Evolutionary conservation across 1,139 yeast genomes (phyloP).

Genomic region (Yarrowia galli): DNA sequence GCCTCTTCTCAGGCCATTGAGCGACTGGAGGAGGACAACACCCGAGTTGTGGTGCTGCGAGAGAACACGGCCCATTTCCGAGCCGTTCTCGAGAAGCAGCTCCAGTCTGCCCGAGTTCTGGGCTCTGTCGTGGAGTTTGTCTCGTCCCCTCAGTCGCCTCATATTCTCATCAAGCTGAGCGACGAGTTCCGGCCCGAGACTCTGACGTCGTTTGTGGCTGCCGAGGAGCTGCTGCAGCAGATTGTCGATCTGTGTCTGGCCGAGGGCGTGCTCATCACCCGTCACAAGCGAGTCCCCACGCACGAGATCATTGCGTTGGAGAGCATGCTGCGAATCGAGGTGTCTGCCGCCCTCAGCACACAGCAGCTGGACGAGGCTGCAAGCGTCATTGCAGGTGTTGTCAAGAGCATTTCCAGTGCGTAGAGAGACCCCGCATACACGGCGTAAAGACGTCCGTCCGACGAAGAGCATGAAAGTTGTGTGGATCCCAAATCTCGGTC

Average conservation of each 20-base stretch:
- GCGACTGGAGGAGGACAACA: slow-evolving; percentile 48
- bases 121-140: slow-evolving; percentile 57
- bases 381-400: slow-evolving; percentile 23
- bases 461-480: slow-evolving; percentile 13
- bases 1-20: slow-evolving; percentile 70
- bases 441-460: neutral
- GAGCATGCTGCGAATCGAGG: slow-evolving; percentile 52
- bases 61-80: slow-evolving; percentile 53
- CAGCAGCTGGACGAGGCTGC: slow-evolving; percentile 29
- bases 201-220: slow-evolving; percentile 52
- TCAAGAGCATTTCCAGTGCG: slow-evolving; percentile 27
- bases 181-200: slow-evolving; percentile 54
- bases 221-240: slow-evolving; percentile 67
- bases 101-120: slow-evolving; percentile 48
- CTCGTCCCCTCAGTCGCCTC: slow-evolving; percentile 69
- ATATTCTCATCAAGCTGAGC: slow-evolving; percentile 60
- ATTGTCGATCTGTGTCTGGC: slow-evolving; percentile 63
- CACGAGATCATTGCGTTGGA: slow-evolving; percentile 80
- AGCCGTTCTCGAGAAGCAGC: slow-evolving; percentile 48
- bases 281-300: slow-evolving; percentile 71
- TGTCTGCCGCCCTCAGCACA: slow-evolving; percentile 5
- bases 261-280: slow-evolving; percentile 67
- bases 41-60: slow-evolving; percentile 52
- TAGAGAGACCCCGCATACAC: neutral
- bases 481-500: neutral